Evolutionary conservation across 2,329 filamentous ascomycete genomes (phyloP), one percentile per base, ranked within the genome.

Genomic region (Claviceps fusiformis): DNA sequence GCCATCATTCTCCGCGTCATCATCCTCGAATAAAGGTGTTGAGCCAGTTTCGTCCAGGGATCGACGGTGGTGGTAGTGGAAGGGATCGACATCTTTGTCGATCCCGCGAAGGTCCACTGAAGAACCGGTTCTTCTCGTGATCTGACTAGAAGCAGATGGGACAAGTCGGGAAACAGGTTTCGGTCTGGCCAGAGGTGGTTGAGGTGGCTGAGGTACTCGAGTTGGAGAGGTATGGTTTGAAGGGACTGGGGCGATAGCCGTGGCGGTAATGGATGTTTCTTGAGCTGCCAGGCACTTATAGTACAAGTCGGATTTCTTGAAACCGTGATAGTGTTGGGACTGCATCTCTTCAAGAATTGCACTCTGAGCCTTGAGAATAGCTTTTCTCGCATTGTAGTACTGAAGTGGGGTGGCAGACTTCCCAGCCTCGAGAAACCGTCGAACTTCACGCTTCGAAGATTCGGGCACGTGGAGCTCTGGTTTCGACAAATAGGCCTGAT

Each of bases 241-340:
- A 1, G 61, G 61, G 24, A 47, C 41, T 24, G 46, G 48, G 6
- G 33, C 10, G 11, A 52, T 5, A 1, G 35, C 47, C 24, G 48
- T 37, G 29, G 52, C 43, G 13, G 62, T 59, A 3, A 55, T 46
- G 41, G 55, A 55, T 1, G 79, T 75, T 69, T 95, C 90, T 63
- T 95, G 89, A 13, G 92, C 87, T 8, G 92, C 89, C 1, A 98
- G 76, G 66, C 91, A 96, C 68, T 98, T 98, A 75, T 93, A 97
- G 67, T 90, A 98, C 0, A 98, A 71, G 64, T 97, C 93, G 0
- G 93, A 95, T 62, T 84, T 87, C 65, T 91, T 95, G 73, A 98
- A 98, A 24, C 81, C 82, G 19, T 86, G 83, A 59, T 93, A 93
- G 65, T 95, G 82, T 15, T 79, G 81, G 27, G 82, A 81, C 63